These are phyloP conservation scores for Endogone sp. DNA, from an alignment of 192 early-diverging fungal genomes.

Conservation along the genomic window DNA sequence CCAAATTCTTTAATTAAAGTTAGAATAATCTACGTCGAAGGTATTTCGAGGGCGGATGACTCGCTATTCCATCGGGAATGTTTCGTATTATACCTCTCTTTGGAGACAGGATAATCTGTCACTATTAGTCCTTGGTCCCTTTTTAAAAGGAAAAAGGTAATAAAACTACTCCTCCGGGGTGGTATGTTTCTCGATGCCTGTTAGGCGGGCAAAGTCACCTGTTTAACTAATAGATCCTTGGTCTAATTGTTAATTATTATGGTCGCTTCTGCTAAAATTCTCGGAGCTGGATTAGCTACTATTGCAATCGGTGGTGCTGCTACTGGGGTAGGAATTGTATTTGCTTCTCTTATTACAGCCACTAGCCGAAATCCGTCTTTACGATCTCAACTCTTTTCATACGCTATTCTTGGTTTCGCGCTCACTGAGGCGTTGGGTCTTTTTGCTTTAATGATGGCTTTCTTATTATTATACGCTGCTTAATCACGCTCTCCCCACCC, in stretches of 20 bases:
- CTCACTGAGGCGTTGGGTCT: conserved; percentile 19
- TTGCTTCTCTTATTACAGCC: conserved; percentile 12
- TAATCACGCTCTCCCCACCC: too few species aligned
- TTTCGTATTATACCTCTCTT: too few species aligned
- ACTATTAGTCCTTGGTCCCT: too few species aligned
- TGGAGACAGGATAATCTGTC: too few species aligned
- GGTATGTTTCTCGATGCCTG: too few species aligned
- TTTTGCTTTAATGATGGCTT: conserved; percentile 22
- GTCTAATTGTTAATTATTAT: conserved; percentile 1
- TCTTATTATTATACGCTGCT: conserved; percentile 17
- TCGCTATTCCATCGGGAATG: too few species aligned
- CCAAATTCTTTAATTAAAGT: too few species aligned
- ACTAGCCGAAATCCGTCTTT: conserved; percentile 13
- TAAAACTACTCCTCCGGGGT: too few species aligned
- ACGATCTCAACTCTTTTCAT: conserved; percentile 14
- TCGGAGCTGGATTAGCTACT: conserved; percentile 17
- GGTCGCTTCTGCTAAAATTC: conserved; percentile 16
- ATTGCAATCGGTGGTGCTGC: conserved; percentile 13
- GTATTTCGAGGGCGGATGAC: too few species aligned
- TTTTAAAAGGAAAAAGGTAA: too few species aligned
- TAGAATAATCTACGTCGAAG: too few species aligned
- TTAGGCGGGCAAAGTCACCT: too few species aligned
- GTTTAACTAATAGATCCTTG: not conserved
- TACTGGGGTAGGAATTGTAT: conserved; percentile 15
- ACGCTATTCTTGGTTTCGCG: conserved; percentile 6